Evolutionary conservation across 2,329 filamentous ascomycete species (phyloP).

Genomic region (Cercospora citrullina): DNA sequence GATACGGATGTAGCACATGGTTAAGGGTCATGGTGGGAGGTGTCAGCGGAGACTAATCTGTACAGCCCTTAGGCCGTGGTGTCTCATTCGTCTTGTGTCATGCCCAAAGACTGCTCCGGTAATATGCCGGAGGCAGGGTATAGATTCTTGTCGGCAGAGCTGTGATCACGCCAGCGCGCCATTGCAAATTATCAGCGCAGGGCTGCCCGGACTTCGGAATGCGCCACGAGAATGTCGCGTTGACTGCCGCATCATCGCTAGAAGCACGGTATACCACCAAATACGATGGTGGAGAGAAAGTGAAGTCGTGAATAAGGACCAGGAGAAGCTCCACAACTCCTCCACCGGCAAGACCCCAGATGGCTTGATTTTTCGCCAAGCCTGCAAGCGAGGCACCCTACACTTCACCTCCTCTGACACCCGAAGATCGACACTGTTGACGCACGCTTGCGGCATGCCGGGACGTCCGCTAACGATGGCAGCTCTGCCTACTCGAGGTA

Average conservation of each 20-base stretch:
- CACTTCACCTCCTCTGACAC: background rate
- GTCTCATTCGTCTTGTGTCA: background rate
- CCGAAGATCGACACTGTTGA: constrained; percentile 1
- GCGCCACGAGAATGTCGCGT: background rate
- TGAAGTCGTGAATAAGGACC: background rate
- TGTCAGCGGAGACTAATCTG: background rate
- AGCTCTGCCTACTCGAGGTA: background rate
- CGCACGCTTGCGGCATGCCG: constrained; percentile 1
- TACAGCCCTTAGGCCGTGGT: background rate
- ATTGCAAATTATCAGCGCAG: background rate
- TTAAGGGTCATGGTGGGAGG: background rate
- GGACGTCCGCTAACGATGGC: background rate
- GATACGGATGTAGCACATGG: background rate
- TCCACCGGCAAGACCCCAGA: background rate
- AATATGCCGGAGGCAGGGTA: background rate
- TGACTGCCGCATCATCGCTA: background rate
- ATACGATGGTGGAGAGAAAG: background rate
- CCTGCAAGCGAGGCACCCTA: background rate
- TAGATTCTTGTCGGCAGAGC: background rate
- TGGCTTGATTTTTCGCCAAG: background rate
- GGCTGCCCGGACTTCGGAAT: background rate
- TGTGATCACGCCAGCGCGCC: background rate
- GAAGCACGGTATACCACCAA: background rate
- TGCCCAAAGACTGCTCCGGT: background rate
- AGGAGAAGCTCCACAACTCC: background rate